Evolutionary conservation across 176 grass and related monocot genomes (phyloP).

Genomic region (Zea luxurians): DNA sequence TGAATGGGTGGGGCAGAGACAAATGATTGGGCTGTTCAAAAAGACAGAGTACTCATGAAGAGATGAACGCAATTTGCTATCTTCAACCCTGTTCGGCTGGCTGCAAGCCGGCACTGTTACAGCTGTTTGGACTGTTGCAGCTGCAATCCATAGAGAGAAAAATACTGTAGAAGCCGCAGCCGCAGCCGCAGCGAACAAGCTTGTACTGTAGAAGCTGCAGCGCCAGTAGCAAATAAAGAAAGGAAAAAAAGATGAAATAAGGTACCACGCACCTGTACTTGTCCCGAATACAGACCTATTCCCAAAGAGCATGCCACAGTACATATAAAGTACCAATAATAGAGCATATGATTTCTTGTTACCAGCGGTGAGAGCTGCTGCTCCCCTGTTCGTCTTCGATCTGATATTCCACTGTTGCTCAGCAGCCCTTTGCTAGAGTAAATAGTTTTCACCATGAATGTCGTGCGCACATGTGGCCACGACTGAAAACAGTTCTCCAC

Average conservation of each 20-base stretch:
- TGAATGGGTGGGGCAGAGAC: not conserved
- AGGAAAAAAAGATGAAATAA: constrained; percentile 10
- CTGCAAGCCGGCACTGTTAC: no score
- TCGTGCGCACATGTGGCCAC: constrained; percentile 38
- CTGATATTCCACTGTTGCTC: constrained; percentile 4
- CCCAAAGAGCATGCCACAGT: constrained; percentile 8
- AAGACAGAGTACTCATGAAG: constrained; percentile 4
- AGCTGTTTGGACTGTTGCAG: no score
- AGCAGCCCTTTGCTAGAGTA: constrained; percentile 32
- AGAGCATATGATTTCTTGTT: constrained; percentile 28
- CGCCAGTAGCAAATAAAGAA: not conserved
- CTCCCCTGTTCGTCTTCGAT: not conserved
- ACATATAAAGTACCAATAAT: not conserved
- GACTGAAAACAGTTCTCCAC: constrained; percentile 35
- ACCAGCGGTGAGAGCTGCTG: constrained; percentile 31
- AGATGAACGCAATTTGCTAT: constrained; percentile 13
- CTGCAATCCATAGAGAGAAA: no score
- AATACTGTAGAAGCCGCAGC: no score
- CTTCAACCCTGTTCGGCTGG: no score
- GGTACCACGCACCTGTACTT: not conserved
- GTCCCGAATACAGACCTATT: constrained; percentile 6
- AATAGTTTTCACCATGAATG: constrained; percentile 41
- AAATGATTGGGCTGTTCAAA: constrained; percentile 8
- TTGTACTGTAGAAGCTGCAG: no score
- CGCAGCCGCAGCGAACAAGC: no score